These are phyloP conservation scores for Lentinula novae-zelandiae DNA, from an alignment of 1,284 basidiomycete genomes.

Conservation along the genomic window DNA sequence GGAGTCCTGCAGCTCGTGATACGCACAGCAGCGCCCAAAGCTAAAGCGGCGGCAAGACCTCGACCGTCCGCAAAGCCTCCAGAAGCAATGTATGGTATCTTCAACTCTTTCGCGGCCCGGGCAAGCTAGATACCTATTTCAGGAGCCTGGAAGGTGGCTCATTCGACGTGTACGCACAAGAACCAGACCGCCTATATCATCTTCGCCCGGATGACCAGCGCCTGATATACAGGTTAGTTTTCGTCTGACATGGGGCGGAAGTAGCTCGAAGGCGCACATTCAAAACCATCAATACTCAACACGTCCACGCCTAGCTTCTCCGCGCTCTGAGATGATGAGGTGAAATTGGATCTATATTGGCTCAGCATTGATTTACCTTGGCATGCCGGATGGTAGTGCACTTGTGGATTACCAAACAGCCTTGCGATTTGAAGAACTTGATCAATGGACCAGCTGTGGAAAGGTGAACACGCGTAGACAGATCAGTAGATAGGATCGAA, in stretches of 20 bases:
- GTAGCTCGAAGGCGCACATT: constrained; percentile 48
- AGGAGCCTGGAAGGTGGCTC: neutral
- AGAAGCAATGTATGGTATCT: constrained; percentile 86
- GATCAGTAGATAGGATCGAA: neutral
- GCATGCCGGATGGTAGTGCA: constrained; percentile 89
- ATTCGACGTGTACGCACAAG: constrained; percentile 47
- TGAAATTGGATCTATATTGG: neutral
- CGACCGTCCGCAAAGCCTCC: constrained; percentile 83
- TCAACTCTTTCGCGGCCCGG: constrained; percentile 82
- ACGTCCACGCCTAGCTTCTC: constrained; percentile 81
- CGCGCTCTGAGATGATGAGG: constrained; percentile 48
- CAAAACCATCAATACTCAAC: constrained; percentile 86
- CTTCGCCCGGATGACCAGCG: constrained; percentile 93
- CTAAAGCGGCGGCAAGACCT: constrained; percentile 79
- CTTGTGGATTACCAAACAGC: constrained; percentile 85
- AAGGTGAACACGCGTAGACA: neutral
- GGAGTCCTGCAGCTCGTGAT: neutral
- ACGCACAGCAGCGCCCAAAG: constrained; percentile 79
- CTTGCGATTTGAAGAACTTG: constrained; percentile 74
- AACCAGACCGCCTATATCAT: constrained; percentile 91
- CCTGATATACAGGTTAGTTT: constrained; percentile 35
- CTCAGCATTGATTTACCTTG: constrained; percentile 41
- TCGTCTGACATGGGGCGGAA: no score
- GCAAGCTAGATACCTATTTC: constrained; percentile 56
- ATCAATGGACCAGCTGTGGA: constrained; percentile 71